Conservation (phyloP, 2,329 filamentous ascomycete genomes). For the Fusarium armeniacum region DNA sequence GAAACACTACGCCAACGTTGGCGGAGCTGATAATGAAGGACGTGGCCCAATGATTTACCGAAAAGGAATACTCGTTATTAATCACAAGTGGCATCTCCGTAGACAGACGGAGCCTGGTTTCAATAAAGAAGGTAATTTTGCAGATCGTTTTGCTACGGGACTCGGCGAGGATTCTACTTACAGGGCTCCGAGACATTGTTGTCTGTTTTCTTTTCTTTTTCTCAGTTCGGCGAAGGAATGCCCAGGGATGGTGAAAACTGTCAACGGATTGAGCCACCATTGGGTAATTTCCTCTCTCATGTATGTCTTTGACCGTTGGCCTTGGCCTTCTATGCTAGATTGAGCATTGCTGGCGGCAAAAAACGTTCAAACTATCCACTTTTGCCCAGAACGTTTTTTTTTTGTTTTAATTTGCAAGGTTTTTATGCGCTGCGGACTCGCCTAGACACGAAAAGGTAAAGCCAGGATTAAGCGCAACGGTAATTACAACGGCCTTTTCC, state of each 20-base stretch:
- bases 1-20: neutral
- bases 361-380: neutral
- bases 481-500: neutral
- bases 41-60: neutral
- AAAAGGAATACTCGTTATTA: neutral
- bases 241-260: neutral
- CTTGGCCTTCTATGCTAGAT: neutral
- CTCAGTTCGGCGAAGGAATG: neutral
- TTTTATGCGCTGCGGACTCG: neutral
- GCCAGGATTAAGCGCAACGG: neutral
- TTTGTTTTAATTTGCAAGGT: neutral
- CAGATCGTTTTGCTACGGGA: neutral
- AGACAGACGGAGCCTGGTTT: neutral
- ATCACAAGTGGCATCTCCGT: neutral
- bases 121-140: neutral
- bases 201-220: neutral
- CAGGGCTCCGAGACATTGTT: neutral
- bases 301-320: neutral
- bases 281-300: neutral
- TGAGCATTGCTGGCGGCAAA: neutral
- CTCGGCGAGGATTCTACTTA: neutral
- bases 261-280: neutral
- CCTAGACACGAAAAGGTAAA: neutral
- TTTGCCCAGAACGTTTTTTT: neutral
- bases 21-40: neutral